Evolutionary conservation across 345 rosid species (phyloP).

Genomic region (Sisymbrium irio): DNA sequence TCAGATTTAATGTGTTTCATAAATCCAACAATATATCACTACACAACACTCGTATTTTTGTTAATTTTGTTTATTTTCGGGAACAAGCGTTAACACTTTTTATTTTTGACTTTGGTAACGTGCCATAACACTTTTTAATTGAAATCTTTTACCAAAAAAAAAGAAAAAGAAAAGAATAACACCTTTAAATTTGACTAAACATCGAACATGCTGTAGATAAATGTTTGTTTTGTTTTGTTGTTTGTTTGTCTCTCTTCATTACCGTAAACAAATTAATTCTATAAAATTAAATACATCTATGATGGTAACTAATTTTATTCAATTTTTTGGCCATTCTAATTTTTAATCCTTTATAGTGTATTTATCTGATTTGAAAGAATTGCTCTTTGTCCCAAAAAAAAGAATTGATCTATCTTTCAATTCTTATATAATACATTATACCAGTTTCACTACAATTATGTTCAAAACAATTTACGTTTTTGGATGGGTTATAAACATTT

Average conservation of each 20-base stretch:
- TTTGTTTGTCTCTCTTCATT: not conserved
- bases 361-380: not conserved
- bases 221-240: not conserved
- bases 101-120: conserved; percentile 6
- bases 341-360: too few relatives aligned
- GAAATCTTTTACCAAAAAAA: not conserved
- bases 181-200: not conserved
- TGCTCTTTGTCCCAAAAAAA: too few relatives aligned
- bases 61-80: not conserved
- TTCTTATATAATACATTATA: not conserved
- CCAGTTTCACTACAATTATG: too few relatives aligned
- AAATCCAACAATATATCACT: conserved; percentile 10
- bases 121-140: not conserved
- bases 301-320: not conserved
- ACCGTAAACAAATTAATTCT: not conserved
- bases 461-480: too few relatives aligned
- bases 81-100: not conserved
- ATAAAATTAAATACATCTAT: not conserved
- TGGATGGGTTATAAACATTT: not conserved
- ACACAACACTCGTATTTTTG: not conserved
- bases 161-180: not conserved
- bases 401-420: not conserved
- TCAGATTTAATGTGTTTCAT: not conserved
- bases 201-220: not conserved
- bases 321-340: too few relatives aligned